A percentile compares a stretch with the other conserved stretches of the same genome.
Conservation (phyloP, 148 eudicot genomes). For the Mesembryanthemum crystallinum region DNA sequence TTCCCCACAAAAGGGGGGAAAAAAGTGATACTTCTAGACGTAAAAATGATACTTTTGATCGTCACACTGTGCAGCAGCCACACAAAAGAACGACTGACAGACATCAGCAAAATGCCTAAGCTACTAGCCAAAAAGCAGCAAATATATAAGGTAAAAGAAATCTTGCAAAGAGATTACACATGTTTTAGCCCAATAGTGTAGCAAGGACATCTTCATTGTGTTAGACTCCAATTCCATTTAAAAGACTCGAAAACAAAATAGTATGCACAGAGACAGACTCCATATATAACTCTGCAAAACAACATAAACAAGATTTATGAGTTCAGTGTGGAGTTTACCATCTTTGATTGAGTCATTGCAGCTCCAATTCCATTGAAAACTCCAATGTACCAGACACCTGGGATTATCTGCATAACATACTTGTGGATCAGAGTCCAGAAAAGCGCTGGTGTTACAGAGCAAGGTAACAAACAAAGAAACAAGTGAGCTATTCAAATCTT, state of each 20-base stretch:
- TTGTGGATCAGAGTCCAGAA: constrained; percentile 22
- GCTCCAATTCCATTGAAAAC: constrained; percentile 89
- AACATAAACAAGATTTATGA: background rate
- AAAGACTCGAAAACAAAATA: background rate
- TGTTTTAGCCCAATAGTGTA: background rate
- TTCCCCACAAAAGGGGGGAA: too few relatives aligned
- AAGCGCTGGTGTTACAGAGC: background rate
- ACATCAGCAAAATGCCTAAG: background rate
- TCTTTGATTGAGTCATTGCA: constrained; percentile 77
- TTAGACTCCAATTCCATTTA: background rate
- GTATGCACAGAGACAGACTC: background rate
- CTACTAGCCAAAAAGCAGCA: background rate
- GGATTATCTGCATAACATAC: constrained; percentile 59
- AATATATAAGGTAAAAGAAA: background rate
- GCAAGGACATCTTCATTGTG: background rate
- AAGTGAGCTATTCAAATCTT: background rate
- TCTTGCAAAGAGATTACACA: background rate
- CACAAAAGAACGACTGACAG: too few relatives aligned
- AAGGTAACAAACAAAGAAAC: constrained; percentile 11
- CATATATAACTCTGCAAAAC: background rate
- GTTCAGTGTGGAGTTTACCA: constrained; percentile 43
- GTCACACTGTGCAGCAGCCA: too few relatives aligned
- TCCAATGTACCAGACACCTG: constrained; percentile 86
- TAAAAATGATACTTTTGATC: too few relatives aligned
- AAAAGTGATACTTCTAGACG: too few relatives aligned